Evolutionary conservation across 805 yeast genomes (phyloP), one percentile per base, ranked within the genome.

Genomic region (Blastobotrys muscicola): DNA sequence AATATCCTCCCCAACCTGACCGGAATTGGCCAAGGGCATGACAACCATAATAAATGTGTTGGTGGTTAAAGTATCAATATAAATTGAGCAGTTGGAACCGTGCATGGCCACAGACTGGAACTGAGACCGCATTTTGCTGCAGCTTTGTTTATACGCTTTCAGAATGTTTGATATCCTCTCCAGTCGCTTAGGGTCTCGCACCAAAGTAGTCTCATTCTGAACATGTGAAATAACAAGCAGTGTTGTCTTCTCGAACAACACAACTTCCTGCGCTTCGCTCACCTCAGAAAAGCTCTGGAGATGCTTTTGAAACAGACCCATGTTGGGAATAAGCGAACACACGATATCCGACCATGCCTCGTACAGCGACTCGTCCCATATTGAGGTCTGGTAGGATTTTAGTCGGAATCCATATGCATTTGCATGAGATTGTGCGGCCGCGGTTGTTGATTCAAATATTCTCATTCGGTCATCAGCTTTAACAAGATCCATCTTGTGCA

Each of bases 331-430:
- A 52, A 92, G 70, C 1, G 96, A 83, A 58, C 97, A 89, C 31
- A 92, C 97, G 47, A 92, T 90, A 40, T 80, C 84, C 2, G 95
- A 85, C 98, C 98, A 92, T 1, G 98, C 98, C 61, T 84, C 89
- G 61, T 90, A 92, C 46, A 90, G 68, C 56, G 90, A 79, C 61
- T 90, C 97, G 65, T 90, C 97, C 97, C 97, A 90, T 45, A 90
- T 90, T 1, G 95, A 85, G 0, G 97, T 92, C 4, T 96, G 90
- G 59, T 87, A 90, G 2, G 97, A 97, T 11, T 76, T 74, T 37
- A 86, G 67, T 38, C 75, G 68, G 64, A 86, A 85, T 2, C 75
- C 72, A 55, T 65, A 80, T 13, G 85, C 85, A 43, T 75, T 69
- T 2, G 94, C 81, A 11, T 85, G 82, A 39, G 76, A 79, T 52